Percentiles rank a stretch among this genome's conserved stretches.
Conservation (phyloP, 768 basidiomycete species). For the Clavaria fumosa region DNA sequence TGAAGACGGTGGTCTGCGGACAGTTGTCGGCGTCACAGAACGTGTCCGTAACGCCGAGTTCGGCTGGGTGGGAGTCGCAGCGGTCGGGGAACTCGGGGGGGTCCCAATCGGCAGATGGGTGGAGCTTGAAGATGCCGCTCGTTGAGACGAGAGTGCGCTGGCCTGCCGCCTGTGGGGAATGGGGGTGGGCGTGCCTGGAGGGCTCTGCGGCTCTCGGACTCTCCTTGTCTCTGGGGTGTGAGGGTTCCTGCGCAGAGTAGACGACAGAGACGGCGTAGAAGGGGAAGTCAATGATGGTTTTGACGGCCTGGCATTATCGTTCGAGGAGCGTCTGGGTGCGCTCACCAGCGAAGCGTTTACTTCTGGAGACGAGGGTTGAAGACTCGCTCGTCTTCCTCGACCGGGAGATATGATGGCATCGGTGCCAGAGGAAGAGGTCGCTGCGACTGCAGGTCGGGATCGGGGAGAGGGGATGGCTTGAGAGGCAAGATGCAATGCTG, state of each 20-base stretch:
- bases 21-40: slow-evolving; percentile 26
- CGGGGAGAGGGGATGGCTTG: slow-evolving; percentile 39
- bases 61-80: slow-evolving; percentile 10
- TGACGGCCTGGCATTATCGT: slow-evolving; percentile 3
- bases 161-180: slow-evolving; percentile 22
- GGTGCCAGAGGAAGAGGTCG: slow-evolving; percentile 32
- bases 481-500: slow-evolving; percentile 50
- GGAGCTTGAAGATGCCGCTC: slow-evolving; percentile 22
- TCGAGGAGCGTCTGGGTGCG: slow-evolving; percentile 8
- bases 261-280: slow-evolving; percentile 13
- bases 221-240: slow-evolving; percentile 21
- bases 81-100: slow-evolving; percentile 13
- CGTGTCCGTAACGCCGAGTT: no score
- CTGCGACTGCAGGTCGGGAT: slow-evolving; percentile 31
- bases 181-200: slow-evolving; percentile 35
- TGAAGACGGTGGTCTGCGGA: slow-evolving; percentile 11
- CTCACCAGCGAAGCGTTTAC: slow-evolving; percentile 1
- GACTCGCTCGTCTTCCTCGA: slow-evolving; percentile 26
- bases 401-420: slow-evolving; percentile 33
- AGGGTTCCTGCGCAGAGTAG: slow-evolving; percentile 9
- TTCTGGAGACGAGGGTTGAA: slow-evolving; percentile 10
- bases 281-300: not conserved
- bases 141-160: slow-evolving; percentile 21
- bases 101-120: slow-evolving; percentile 26
- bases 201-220: slow-evolving; percentile 25